A percentile compares a stretch with the other conserved stretches of the same genome.
Evolutionary conservation across 805 yeast genomes (phyloP).

Genomic region (Lipomyces starkeyi): DNA sequence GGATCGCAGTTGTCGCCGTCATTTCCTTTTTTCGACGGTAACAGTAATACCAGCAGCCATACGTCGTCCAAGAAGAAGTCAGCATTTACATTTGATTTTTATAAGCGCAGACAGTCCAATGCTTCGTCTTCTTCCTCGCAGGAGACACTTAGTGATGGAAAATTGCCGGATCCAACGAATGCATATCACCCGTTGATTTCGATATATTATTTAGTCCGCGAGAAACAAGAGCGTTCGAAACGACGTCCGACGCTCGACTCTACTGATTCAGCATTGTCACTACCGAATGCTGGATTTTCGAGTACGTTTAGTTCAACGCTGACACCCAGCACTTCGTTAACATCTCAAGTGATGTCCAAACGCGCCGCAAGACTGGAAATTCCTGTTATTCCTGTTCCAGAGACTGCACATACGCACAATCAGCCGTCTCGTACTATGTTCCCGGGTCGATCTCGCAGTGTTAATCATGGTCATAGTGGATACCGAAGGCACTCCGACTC

Average conservation of each 20-base stretch:
- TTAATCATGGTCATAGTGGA: conserved; percentile 33
- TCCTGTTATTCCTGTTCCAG: conserved; percentile 37
- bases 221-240: conserved; percentile 46
- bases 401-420: conserved; percentile 36
- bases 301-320: not conserved
- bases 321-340: not conserved
- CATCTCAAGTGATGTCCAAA: not conserved
- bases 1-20: conserved; percentile 16
- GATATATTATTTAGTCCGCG: conserved; percentile 83
- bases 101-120: conserved; percentile 35
- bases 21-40: conserved; percentile 21
- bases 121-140: conserved; percentile 31
- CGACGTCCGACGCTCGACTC: conserved; percentile 32
- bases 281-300: conserved; percentile 4
- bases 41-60: not conserved
- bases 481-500: conserved; percentile 27
- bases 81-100: conserved; percentile 38
- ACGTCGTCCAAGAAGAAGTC: conserved; percentile 23
- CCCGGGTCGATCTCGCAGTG: conserved; percentile 36
- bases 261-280: conserved; percentile 14
- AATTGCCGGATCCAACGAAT: conserved; percentile 74
- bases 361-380: conserved; percentile 18
- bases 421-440: conserved; percentile 29
- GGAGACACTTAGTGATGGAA: conserved; percentile 32
- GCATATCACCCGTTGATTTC: conserved; percentile 90